A percentile compares a stretch with the other conserved stretches of the same genome.
These are phyloP conservation scores for Ophiosphaerella korrae DNA, from an alignment of 2,329 filamentous ascomycete species.

Conservation along the genomic window DNA sequence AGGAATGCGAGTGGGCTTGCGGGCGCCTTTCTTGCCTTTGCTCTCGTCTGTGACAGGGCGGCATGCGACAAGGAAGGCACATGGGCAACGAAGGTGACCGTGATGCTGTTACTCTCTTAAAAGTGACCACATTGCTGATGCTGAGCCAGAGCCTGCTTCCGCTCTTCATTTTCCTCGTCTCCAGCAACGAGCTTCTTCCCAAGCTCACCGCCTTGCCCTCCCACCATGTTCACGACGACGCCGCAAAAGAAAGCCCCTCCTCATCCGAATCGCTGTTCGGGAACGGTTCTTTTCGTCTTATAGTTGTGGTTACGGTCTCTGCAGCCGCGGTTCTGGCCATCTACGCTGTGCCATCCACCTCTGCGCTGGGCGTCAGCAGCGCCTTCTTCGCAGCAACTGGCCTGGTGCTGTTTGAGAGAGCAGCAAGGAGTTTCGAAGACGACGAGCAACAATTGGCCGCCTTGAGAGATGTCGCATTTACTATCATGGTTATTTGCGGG, in stretches of 20 bases:
- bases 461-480: constrained; percentile 37
- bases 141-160: constrained; percentile 41
- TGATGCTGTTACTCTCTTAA: not conserved
- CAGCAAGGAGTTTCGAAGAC: constrained; percentile 31
- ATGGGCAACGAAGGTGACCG: constrained; percentile 53
- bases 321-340: constrained; percentile 44
- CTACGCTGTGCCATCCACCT: constrained; percentile 41
- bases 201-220: constrained; percentile 31
- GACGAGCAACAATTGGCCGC: constrained; percentile 33
- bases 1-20: constrained; percentile 47
- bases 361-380: constrained; percentile 50
- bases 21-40: constrained; percentile 50
- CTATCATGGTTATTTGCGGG: constrained; percentile 33
- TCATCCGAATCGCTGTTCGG: constrained; percentile 20
- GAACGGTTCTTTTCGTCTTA: constrained; percentile 31
- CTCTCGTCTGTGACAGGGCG: constrained; percentile 51
- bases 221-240: constrained; percentile 25
- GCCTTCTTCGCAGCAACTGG: constrained; percentile 48
- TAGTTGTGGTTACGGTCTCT: constrained; percentile 43
- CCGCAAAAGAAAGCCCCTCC: constrained; percentile 17
- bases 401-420: constrained; percentile 49
- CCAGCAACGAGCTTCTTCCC: constrained; percentile 32
- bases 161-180: constrained; percentile 36
- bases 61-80: constrained; percentile 51
- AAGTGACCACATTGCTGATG: constrained; percentile 4